Conservation (phyloP, 345 rosid genomes). For the Balakata baccata region DNA sequence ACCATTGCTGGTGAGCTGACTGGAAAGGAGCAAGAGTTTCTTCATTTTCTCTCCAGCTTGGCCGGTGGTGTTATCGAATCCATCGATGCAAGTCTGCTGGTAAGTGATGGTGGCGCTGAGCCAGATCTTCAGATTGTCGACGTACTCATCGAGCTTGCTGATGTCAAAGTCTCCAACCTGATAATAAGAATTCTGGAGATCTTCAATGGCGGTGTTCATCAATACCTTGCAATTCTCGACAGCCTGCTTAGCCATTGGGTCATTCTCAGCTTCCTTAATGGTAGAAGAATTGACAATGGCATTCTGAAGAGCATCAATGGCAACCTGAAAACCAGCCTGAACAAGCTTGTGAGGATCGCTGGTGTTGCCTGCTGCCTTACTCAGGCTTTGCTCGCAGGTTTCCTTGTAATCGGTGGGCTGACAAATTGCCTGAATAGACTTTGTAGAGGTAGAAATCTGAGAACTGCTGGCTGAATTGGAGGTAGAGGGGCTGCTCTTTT, state of each 20-base stretch:
- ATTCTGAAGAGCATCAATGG: slow-evolving; percentile 36
- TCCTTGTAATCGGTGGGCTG: slow-evolving; percentile 54
- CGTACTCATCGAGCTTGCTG: slow-evolving; percentile 26
- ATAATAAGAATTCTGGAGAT: slow-evolving; percentile 44
- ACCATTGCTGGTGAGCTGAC: slow-evolving; percentile 60
- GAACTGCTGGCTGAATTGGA: not conserved
- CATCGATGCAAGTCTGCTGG: slow-evolving; percentile 70
- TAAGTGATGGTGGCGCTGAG: slow-evolving; percentile 70
- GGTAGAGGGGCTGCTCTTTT: too few relatives aligned
- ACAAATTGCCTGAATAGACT: slow-evolving; percentile 56
- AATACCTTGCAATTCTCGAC: slow-evolving; percentile 48
- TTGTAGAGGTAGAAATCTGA: slow-evolving; percentile 26
- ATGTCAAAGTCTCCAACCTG: slow-evolving; percentile 39
- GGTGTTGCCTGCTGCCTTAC: slow-evolving; percentile 37
- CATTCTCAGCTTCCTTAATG: slow-evolving; percentile 37
- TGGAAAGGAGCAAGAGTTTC: slow-evolving; percentile 35
- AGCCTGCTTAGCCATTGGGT: slow-evolving; percentile 52
- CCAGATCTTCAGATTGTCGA: slow-evolving; percentile 61
- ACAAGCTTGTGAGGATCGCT: slow-evolving; percentile 62
- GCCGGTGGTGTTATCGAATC: slow-evolving; percentile 52
- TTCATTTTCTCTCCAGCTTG: slow-evolving; percentile 45
- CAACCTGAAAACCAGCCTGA: slow-evolving; percentile 42
- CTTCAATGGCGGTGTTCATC: slow-evolving; percentile 54
- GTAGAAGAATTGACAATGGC: slow-evolving; percentile 43
- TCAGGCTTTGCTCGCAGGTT: slow-evolving; percentile 48